Evolutionary conservation across 2,329 filamentous ascomycete genomes (phyloP), one percentile per base, ranked within the genome.

Genomic region (Simplicillium aogashimaense): DNA sequence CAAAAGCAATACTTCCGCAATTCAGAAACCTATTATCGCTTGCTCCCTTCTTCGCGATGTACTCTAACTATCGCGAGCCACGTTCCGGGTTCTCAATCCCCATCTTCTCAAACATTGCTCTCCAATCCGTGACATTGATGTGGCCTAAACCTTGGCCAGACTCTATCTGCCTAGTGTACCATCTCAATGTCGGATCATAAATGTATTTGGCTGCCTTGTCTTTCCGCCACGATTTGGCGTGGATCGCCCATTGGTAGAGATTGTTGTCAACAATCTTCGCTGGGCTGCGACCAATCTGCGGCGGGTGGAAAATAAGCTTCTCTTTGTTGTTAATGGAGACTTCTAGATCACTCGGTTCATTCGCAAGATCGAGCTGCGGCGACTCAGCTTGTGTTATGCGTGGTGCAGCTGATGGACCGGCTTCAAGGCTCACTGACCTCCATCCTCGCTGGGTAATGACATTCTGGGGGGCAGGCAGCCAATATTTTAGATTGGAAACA

Each of bases 101-200:
- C 40, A 51, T 49, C 17, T 48, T 44, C 10, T 50, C 40, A 32
- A 69, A 65, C 8, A 74, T 55, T 7, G 40, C 48, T 28, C 67
- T 56, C 63, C 67, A 76, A 3, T 53, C 42, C 28, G 55, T 55
- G 5, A 78, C 64, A 4, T 54, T 49, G 4, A 78, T 56, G 44
- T 77, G 72, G 38, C 67, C 65, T 40, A 61, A 73, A 1, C 63
- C 66, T 15, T 72, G 61, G 2, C 69, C 70, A 48, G 72, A 69
- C 1, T 52, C 50, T 17, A 58, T 47, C 45, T 73, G 68, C 30
- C 66, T 57, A 3, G 48, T 47, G 45, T 78, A 78, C 75, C 75
- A 78, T 4, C 66, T 55, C 43, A 58, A 43, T 2, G 74, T 78
- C 8, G 69, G 63, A 5, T 25, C 33, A 50, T 52, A 47, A 69